Evolutionary conservation across 73 alveolate species (phyloP).

Genomic region (Stentor roeselii): DNA sequence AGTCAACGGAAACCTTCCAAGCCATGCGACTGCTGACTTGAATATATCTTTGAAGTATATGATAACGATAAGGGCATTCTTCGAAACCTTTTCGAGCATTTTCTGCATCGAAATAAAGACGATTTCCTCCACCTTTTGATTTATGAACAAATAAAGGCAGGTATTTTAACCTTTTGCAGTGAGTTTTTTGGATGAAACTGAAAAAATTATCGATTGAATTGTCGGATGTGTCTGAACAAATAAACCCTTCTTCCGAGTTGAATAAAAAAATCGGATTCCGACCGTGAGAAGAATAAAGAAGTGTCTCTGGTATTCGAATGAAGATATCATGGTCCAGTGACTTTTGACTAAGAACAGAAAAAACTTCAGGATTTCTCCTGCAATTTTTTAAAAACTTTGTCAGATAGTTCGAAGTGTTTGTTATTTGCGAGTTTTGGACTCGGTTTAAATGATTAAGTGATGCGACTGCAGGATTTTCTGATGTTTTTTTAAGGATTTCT

Average conservation of each 20-base stretch:
- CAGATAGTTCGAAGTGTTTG: background rate
- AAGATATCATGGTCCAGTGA: background rate
- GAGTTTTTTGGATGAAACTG: background rate
- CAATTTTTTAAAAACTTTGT: conserved; percentile 15
- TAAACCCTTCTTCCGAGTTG: background rate
- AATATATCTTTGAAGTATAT: conserved; percentile 17
- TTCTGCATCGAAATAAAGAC: background rate
- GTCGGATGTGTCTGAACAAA: background rate
- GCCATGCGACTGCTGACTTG: background rate
- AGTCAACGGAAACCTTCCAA: background rate
- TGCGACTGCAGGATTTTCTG: background rate
- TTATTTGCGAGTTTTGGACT: background rate
- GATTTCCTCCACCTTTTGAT: background rate
- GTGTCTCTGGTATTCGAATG: conserved; percentile 11
- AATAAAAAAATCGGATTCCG: background rate
- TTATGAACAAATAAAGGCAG: background rate
- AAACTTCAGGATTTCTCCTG: background rate
- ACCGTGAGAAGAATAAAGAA: background rate
- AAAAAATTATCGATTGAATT: conserved; percentile 18
- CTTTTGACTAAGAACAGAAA: background rate
- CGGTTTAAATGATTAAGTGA: background rate
- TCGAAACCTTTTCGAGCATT: conserved; percentile 11
- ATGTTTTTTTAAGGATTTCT: conserved; percentile 3
- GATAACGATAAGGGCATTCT: conserved; percentile 17
- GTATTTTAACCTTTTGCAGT: background rate